Base-by-base conservation (phyloP, 176 grass and related monocot species). In the Phoenix dactylifera region DNA sequence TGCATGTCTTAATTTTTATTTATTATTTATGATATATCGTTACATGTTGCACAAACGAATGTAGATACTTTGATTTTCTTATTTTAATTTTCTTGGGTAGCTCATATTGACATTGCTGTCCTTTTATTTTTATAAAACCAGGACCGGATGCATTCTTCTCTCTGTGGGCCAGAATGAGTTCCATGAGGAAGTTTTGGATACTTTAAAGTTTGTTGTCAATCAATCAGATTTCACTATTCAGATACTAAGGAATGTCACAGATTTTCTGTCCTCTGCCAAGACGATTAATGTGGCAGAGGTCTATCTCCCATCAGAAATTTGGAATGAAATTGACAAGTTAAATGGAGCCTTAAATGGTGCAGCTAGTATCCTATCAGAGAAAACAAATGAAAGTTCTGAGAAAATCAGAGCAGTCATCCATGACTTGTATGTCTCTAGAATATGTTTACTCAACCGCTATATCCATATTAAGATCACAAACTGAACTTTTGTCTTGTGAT, bases 201-300 rank as follows among this genome's bases (percentile, higher is more conserved):
- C 93, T 17, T 63, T 97, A 49, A 75, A 78, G 82, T 97, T 87
- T 76, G 87, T 97, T 60, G 81, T 90, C 20, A 97, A 88, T 69
- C 93, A 91, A 77, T 97, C 93, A 75, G 87, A 91, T 82, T 97
- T 97, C 65, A 91, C 87, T 4, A 86, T 83, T 44, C 87, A 97
- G 50, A 83, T 77, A n/a, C 72, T 91, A 52, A 85, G 73, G 64
- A 91, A 97, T 57, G 87, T 97, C 57, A 97, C 92, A 0, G 87
- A 97, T 70, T 97, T 91, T 76, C 73, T 97, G 30, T 83, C 83
- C 10, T 67, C 80, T 80, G 93, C 93, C 9, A 70, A 79, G 69
- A 85, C 77, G 16, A 80, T 97, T 24, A 97, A 64, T 78, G 87
- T 97, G 53, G 84, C 73, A 57, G 81, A 85, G 55, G 72, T 97